Conservation (phyloP, 1,284 basidiomycete genomes). For the Heterobasidion occidentale region DNA sequence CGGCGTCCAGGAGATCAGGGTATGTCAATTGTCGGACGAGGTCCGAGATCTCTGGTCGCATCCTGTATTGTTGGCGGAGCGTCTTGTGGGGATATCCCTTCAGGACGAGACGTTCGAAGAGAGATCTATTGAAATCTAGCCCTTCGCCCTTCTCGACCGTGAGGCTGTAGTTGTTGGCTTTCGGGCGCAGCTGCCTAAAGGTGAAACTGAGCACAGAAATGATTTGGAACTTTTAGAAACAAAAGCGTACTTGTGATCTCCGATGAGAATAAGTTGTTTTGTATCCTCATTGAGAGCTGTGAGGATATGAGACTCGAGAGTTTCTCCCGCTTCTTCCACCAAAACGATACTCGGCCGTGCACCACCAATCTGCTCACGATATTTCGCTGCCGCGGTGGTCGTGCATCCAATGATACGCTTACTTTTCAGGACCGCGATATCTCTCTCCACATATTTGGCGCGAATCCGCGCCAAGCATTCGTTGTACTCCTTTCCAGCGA, state of each 20-base stretch:
- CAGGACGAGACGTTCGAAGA: slow-evolving; percentile 61
- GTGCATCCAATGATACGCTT: slow-evolving; percentile 63
- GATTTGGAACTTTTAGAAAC: background rate
- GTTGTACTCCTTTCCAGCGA: slow-evolving; percentile 29
- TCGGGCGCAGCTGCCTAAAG: slow-evolving; percentile 57
- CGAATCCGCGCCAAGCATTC: slow-evolving; percentile 25
- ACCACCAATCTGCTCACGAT: slow-evolving; percentile 34
- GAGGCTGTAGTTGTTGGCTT: slow-evolving; percentile 53
- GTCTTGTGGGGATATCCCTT: slow-evolving; percentile 52
- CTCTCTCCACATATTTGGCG: slow-evolving; percentile 29
- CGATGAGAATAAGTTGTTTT: slow-evolving; percentile 53
- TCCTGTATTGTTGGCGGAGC: slow-evolving; percentile 53
- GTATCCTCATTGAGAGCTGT: slow-evolving; percentile 43
- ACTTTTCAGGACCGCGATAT: slow-evolving; percentile 26
- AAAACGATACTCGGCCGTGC: slow-evolving; percentile 44
- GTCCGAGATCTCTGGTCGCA: slow-evolving; percentile 61
- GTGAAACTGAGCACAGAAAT: slow-evolving; percentile 1
- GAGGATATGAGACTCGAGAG: slow-evolving; percentile 57
- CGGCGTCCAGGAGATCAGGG: slow-evolving; percentile 50
- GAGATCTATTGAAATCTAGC: slow-evolving; percentile 53
- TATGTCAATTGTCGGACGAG: slow-evolving; percentile 55
- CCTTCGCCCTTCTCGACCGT: slow-evolving; percentile 61
- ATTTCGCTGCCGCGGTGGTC: slow-evolving; percentile 61
- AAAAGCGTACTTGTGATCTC: slow-evolving; percentile 52
- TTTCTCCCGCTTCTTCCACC: slow-evolving; percentile 67